Conservation (phyloP, 306 rosid genomes). For the Psophocarpus tetragonolobus region DNA sequence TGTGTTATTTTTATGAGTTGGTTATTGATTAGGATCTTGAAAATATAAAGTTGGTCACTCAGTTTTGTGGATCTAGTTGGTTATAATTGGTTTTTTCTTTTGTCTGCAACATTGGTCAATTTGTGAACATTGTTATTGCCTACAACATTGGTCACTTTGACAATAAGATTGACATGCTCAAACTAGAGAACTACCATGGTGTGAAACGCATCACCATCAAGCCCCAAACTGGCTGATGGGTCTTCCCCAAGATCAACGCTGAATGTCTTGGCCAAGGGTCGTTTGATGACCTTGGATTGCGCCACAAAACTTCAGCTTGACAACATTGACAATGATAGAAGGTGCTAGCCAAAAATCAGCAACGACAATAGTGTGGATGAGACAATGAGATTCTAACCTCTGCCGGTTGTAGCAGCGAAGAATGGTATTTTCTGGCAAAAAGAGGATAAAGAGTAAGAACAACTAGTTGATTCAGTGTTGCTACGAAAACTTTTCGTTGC, state of each 20-base stretch:
- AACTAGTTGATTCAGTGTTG: no score
- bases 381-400: no score
- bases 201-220: conserved; percentile 93
- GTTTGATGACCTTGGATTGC: conserved; percentile 98
- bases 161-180: conserved; percentile 81
- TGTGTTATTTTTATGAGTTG: neutral
- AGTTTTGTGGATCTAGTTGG: conserved; percentile 9
- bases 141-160: conserved; percentile 98
- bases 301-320: conserved; percentile 99
- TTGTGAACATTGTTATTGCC: conserved; percentile 81
- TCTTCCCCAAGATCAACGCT: conserved; percentile 72
- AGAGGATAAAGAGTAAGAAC: no score
- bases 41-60: neutral
- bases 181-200: conserved; percentile 82
- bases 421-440: no score
- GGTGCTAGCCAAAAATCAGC: no score
- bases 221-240: conserved; percentile 98
- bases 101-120: no score
- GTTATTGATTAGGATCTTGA: neutral
- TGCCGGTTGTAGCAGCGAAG: no score
- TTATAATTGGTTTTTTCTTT: neutral
- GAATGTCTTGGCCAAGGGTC: conserved; percentile 93
- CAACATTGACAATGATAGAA: no score
- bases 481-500: no score
- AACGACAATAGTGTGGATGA: no score